Percentiles rank a stretch among this genome's conserved stretches.
Evolutionary conservation across 345 rosid species (phyloP).

Genomic region (Lepidium sativum): DNA sequence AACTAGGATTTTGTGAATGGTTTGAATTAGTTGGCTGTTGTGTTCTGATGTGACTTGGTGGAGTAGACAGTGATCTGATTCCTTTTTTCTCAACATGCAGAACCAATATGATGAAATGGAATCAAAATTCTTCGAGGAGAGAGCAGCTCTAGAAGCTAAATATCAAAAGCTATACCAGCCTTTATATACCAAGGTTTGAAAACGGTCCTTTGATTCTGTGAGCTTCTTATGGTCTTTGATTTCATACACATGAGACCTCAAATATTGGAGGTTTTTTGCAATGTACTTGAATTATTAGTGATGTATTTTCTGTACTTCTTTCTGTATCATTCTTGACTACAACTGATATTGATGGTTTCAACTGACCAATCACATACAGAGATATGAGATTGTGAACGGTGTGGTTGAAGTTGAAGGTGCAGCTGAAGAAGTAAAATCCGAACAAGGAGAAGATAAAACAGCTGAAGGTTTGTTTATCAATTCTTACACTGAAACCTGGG

Average conservation of each 20-base stretch:
- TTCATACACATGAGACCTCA: background rate
- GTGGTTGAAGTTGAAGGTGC: slow-evolving; percentile 54
- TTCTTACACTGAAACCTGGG: too few relatives aligned
- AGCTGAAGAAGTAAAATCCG: slow-evolving; percentile 43
- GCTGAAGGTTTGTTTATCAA: too few relatives aligned
- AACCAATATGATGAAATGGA: slow-evolving; percentile 76
- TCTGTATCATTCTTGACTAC: background rate
- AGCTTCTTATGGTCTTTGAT: background rate
- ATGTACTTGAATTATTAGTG: too few relatives aligned
- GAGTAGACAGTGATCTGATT: background rate
- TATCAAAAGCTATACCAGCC: slow-evolving; percentile 84
- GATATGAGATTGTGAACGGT: slow-evolving; percentile 81
- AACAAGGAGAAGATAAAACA: slow-evolving; percentile 47
- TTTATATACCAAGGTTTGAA: slow-evolving; percentile 58
- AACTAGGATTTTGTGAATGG: too few relatives aligned
- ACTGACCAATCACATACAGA: slow-evolving; percentile 31
- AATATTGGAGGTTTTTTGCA: background rate
- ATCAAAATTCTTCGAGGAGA: slow-evolving; percentile 77
- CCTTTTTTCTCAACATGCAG: slow-evolving; percentile 30
- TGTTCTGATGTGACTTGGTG: background rate
- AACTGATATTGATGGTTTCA: background rate
- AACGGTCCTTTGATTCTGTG: background rate
- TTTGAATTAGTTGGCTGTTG: too few relatives aligned
- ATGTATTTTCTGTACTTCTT: background rate
- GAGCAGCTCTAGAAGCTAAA: slow-evolving; percentile 81